Base-by-base conservation (phyloP, 2,329 filamentous ascomycete genomes). In the Paracorniculantispora psalliotae region DNA sequence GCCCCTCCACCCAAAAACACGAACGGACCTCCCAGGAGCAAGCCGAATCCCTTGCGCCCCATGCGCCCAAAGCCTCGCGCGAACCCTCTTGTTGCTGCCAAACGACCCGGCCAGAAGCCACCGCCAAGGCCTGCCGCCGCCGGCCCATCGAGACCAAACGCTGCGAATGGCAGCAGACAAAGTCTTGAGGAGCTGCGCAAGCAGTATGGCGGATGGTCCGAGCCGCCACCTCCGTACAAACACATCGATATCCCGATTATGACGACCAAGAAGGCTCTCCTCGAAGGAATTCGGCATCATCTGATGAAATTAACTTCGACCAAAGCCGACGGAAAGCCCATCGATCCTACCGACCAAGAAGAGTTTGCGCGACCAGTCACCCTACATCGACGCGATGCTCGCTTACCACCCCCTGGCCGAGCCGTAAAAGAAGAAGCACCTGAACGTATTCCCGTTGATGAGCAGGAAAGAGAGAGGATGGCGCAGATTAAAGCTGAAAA, bases 311-410 rank as follows among this genome's bases (percentile, higher is more conserved):
- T 99, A 65, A 70, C 75, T 59, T 81, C 88, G 62, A 78, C 81
- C 54, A 86, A 85, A 66, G 67, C 74, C 10, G 71, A 70, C 21
- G 78, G 78, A 62, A 88, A 89, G 65, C 81, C 86, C 33, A 69
- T 91, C 61, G 87, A 97, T 68, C 83, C 85, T 2, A 79, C 79
- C 26, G 76, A 87, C 65, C 87, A 93, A 64, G 79, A 86, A 6
- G 86, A 96, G 54, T 99, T 97, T 69, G 88, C 90, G 19, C 85
- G 92, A 28, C 94, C 94, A 0, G 90, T 97, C 33, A 88, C 91
- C 39, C 78, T 99, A 39, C 92, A 97, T 70, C 87, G 94, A 63
- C 89, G 94, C 59, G 92, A 97, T 70, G 91, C 92, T 19, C 84
- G 87, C 66, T 87, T 85, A 66, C 85, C 81, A 49, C 78, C 86